These are phyloP conservation scores for Fusarium acutatum DNA, from an alignment of 2,329 filamentous ascomycete species.

Conservation along the genomic window DNA sequence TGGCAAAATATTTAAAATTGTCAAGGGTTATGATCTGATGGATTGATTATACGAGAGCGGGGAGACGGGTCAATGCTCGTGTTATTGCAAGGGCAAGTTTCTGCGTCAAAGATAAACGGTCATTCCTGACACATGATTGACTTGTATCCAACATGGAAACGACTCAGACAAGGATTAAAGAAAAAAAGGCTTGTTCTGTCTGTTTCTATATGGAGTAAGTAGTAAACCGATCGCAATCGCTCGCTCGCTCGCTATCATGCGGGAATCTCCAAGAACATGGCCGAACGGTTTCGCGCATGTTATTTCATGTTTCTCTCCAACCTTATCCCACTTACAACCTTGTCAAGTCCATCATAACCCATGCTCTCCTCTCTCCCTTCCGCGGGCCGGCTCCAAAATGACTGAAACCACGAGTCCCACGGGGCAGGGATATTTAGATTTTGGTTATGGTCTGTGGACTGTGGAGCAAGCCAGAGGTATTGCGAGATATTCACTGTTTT, in stretches of 20 bases:
- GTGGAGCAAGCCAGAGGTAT: conserved; percentile 15
- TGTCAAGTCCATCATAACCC: conserved; percentile 5
- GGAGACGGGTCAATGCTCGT: conserved; percentile 9
- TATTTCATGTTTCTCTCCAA: neutral
- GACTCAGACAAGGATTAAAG: neutral
- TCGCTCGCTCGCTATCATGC: neutral
- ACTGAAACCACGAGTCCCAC: conserved; percentile 24
- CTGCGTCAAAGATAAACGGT: conserved; percentile 16
- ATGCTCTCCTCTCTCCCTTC: conserved; percentile 23
- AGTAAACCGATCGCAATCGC: neutral
- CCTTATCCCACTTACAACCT: conserved; percentile 11
- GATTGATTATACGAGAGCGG: conserved; percentile 11
- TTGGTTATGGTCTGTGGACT: neutral
- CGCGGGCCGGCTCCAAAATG: conserved; percentile 19
- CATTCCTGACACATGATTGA: conserved; percentile 12
- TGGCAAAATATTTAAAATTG: conserved; percentile 21
- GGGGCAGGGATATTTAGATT: conserved; percentile 7
- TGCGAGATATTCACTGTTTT: conserved; percentile 10
- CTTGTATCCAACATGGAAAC: neutral
- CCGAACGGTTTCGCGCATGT: neutral
- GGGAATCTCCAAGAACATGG: neutral
- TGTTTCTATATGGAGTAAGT: neutral
- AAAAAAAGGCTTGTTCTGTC: neutral
- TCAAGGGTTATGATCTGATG: conserved; percentile 34
- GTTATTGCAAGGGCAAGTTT: conserved; percentile 9